Conservation (phyloP, 1,284 basidiomycete genomes). For the Inonotus obliquus region DNA sequence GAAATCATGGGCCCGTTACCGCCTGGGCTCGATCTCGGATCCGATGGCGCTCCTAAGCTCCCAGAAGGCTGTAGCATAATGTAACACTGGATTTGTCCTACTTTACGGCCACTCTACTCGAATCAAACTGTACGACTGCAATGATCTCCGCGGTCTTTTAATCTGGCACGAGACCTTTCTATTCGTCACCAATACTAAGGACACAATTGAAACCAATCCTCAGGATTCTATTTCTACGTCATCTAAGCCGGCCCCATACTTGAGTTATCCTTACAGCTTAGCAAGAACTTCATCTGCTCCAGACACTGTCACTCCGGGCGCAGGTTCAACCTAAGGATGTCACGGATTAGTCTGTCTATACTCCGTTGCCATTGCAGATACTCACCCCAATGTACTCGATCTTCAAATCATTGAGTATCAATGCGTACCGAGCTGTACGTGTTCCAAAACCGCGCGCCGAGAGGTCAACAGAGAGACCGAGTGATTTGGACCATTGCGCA, state of each 20-base stretch:
- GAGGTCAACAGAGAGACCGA: conserved; percentile 64
- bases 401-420: conserved; percentile 69
- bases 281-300: conserved; percentile 63
- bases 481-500: conserved; percentile 57
- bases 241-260: background rate
- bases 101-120: background rate
- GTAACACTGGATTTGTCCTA: background rate
- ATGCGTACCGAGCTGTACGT: conserved; percentile 66
- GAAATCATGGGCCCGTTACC: conserved; percentile 93
- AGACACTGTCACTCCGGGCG: conserved; percentile 52
- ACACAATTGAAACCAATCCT: background rate
- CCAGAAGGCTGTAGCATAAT: conserved; percentile 48
- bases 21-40: conserved; percentile 59
- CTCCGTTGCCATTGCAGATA: background rate
- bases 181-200: background rate
- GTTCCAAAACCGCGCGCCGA: conserved; percentile 50
- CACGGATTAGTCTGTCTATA: background rate
- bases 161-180: background rate
- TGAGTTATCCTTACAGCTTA: conserved; percentile 35
- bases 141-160: background rate
- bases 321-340: conserved; percentile 45
- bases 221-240: conserved; percentile 9
- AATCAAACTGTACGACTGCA: background rate
- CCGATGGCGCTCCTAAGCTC: conserved; percentile 52
- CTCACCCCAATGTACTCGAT: conserved; percentile 59